phyloP scores from a whole-genome alignment of 1,284 basidiomycete species.

The Ceratobasidium sp. region DNA sequence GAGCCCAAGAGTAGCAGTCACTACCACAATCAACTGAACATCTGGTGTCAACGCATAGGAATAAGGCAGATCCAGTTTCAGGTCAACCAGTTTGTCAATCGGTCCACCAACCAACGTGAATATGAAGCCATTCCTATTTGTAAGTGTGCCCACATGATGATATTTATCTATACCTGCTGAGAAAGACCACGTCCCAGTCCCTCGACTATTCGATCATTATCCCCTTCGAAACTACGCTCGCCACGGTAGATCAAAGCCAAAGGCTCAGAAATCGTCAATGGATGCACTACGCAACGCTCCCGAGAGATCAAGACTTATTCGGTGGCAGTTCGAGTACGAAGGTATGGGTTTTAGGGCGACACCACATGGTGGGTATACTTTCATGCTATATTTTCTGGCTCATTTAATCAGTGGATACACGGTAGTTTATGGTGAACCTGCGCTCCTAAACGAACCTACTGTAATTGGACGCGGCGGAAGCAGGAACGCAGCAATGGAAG shows the following conservation, averaged over 20 bases:
- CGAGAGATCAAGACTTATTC: neutral
- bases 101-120: neutral
- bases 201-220: neutral
- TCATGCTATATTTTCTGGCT: neutral
- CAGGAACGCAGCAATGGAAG: neutral
- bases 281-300: neutral
- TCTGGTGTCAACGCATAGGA: constrained; percentile 12
- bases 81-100: neutral
- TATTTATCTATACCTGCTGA: neutral
- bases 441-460: neutral
- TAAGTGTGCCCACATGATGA: neutral
- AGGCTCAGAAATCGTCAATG: constrained; percentile 4
- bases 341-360: neutral
- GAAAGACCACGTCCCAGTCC: neutral
- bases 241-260: constrained; percentile 3
- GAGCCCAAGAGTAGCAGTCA: neutral
- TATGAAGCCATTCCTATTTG: constrained; percentile 25
- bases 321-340: neutral
- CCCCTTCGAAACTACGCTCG: neutral
- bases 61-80: neutral
- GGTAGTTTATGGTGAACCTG: neutral
- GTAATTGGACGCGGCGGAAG: constrained; percentile 5
- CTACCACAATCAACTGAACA: constrained; percentile 31
- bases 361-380: constrained; percentile 9
- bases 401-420: neutral